Evolutionary conservation across 805 yeast genomes (phyloP), one percentile per base, ranked within the genome.

Genomic region (Scheffersomyces ergatensis): DNA sequence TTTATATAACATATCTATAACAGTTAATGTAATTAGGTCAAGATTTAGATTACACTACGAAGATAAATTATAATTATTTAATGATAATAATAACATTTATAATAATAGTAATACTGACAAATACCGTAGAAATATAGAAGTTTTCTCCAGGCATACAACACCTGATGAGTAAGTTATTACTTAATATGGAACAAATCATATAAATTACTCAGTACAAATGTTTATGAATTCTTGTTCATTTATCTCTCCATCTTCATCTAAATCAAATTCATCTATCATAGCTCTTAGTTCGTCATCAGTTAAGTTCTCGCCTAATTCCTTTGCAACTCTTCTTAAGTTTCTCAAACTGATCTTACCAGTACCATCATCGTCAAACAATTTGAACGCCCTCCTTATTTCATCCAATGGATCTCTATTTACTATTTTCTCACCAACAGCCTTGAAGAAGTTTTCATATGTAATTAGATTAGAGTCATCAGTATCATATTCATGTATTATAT

Each of bases 191-290:
- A n/a, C n/a, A n/a, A n/a, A n/a, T n/a, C n/a, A n/a, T n/a, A n/a
- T n/a, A n/a, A n/a, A 23, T 42, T 52, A 66, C 53, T 89, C 96
- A 15, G 88, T 81, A 60, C 96, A 89, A 32, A 89, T 88, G 43
- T 85, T 85, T 45, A 89, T 86, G 57, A 90, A 89, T 65, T 90
- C 97, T 47, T 87, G 88, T 56, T 87, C 95, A 55, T 84, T 84
- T 50, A 89, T 90, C 49, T 87, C 96, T 37, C 98, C 98, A 61
- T 93, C 98, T 41, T 88, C 95, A 59, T 93, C 97, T 38, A 90
- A 67, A 65, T 93, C 99, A 58, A 93, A 93, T 62, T 92, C 98
- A 46, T 90, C 96, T 49, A 93, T 93, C 99, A 93, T 93, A 4
- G 97, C 97, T 50, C 86, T 76, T 38, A 93, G 70, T 57, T 93